phyloP scores from a whole-genome alignment of 345 rosid genomes.

The Crucihimalaya himalaica region DNA sequence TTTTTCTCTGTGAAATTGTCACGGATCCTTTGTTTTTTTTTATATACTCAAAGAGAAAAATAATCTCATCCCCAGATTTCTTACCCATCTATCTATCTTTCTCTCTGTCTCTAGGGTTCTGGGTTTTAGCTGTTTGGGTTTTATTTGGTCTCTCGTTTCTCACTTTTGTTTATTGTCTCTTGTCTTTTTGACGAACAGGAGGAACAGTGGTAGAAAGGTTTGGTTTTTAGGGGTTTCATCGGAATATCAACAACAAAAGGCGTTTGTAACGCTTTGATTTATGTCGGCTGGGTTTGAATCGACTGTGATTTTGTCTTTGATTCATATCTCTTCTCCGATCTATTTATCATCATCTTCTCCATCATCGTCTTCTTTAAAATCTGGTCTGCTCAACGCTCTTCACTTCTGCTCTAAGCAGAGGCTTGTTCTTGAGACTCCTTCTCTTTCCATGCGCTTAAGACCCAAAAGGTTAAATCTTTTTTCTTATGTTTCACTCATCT shows the following conservation, averaged over 20 bases:
- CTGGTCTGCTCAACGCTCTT: slow-evolving; percentile 42
- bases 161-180: neutral
- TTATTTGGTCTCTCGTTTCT: slow-evolving; percentile 21
- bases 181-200: slow-evolving; percentile 33
- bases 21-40: slow-evolving; percentile 34
- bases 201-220: slow-evolving; percentile 30
- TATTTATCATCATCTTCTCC: slow-evolving; percentile 12
- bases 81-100: slow-evolving; percentile 22
- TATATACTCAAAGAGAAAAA: neutral
- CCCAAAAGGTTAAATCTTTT: slow-evolving; percentile 55
- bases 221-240: neutral
- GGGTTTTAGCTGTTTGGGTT: slow-evolving; percentile 42
- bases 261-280: slow-evolving; percentile 53
- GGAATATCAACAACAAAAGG: neutral
- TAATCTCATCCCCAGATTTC: slow-evolving; percentile 36
- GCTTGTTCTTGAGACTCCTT: slow-evolving; percentile 46
- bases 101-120: slow-evolving; percentile 36
- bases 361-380: slow-evolving; percentile 11
- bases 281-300: slow-evolving; percentile 85
- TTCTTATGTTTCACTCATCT: neutral
- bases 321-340: slow-evolving; percentile 51
- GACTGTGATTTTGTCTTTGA: slow-evolving; percentile 74
- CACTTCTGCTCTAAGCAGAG: slow-evolving; percentile 73
- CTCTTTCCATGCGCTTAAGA: slow-evolving; percentile 96
- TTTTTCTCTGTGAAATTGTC: slow-evolving; percentile 21